A percentile compares a stretch with the other conserved stretches of the same genome.
Conservation (phyloP, 2,329 filamentous ascomycete species). For the Cladosporium oxysporum region DNA sequence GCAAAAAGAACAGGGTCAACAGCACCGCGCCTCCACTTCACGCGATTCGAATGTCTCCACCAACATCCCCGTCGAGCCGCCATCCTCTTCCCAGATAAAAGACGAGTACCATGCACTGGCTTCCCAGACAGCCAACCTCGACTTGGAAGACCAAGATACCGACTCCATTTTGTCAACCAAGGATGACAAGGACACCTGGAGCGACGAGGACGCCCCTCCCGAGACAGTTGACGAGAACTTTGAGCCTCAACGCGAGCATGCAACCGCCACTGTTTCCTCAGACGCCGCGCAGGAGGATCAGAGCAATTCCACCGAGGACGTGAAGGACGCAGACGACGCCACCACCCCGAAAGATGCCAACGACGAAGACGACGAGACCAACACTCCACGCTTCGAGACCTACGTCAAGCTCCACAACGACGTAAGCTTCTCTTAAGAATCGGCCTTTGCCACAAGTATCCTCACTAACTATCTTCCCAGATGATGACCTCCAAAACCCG, state of each 20-base stretch:
- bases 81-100: neutral
- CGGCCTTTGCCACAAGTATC: no score
- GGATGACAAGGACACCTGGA: neutral
- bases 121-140: neutral
- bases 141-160: neutral
- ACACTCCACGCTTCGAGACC: neutral
- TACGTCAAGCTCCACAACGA: constrained; percentile 15
- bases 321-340: neutral
- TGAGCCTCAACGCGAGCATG: no score
- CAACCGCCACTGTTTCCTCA: neutral
- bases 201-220: neutral
- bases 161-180: neutral
- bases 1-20: neutral
- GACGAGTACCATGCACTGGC: neutral
- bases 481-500: constrained; percentile 9
- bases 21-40: neutral
- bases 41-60: neutral
- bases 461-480: neutral
- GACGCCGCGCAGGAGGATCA: neutral
- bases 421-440: neutral
- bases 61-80: neutral
- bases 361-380: neutral
- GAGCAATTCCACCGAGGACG: neutral
- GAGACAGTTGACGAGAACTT: neutral
- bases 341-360: neutral